Base-by-base conservation (phyloP, 345 rosid genomes). In the Turnera subulata region DNA sequence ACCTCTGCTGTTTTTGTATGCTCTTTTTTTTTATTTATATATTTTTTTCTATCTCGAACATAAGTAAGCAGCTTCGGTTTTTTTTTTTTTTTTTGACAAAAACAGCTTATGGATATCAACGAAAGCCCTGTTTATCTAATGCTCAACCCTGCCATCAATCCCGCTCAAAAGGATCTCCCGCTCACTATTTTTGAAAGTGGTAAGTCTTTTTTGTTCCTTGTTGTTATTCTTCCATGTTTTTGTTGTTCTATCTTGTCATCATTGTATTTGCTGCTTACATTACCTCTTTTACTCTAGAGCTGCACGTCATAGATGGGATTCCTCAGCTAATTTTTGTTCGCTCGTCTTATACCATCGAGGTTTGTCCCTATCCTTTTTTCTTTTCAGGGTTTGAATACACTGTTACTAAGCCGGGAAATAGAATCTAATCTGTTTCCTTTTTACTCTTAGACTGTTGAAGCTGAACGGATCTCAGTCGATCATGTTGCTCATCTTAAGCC, bases 401-500 rank as follows among this genome's bases (percentile, higher is more conserved):
- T 46, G 21, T 42, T n/a, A 57, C 44, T 13, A n/a, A n/a, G n/a
- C n/a, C n/a, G n/a, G n/a, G n/a, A n/a, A n/a, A n/a, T n/a, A n/a
- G 9, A 18, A 39, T 40, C 9, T 57, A 43, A 63, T 52, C 43
- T 24, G 17, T 40, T 8, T 22, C 67, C 38, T 58, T 46, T 17
- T 53, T 48, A 50, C 7, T 42, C 32, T 60, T 63, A 93, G 99
- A 89, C 99, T 9, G 99, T 93, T 18, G 97, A 90, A 75, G 97
- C 96, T 11, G 94, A 84, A 74, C 49, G 98, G 66, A 92, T 92
- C 49, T 91, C 98, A n/a, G 95, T 88, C 5, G 96, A 91, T 73
- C 98, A 91, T 74, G 97, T 92, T 66, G 98, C 98, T 48, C 98
- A 92, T 79, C 95, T 92, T 33, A 92, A 92, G 72, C 97, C 98